Conservation (phyloP, 1,284 basidiomycete genomes). For the Phaffia rhodozyma region DNA sequence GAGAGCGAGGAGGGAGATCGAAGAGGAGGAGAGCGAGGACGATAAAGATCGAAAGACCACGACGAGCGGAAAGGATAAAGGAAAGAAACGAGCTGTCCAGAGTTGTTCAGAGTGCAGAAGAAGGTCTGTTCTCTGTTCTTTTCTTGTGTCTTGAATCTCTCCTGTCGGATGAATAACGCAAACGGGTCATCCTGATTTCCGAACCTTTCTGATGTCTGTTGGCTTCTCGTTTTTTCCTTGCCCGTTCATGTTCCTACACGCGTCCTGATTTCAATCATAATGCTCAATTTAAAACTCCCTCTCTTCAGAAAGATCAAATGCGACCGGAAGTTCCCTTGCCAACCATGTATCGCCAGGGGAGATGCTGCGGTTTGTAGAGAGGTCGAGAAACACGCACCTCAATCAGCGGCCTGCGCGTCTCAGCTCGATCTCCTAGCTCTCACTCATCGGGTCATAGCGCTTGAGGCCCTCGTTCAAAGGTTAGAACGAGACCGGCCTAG, state of each 20-base stretch:
- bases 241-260: neutral
- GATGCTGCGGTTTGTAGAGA: slow-evolving; percentile 36
- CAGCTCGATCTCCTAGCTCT: slow-evolving; percentile 31
- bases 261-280: too few species aligned
- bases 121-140: slow-evolving; percentile 15
- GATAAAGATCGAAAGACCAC: neutral
- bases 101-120: slow-evolving; percentile 38
- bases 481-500: slow-evolving; percentile 11
- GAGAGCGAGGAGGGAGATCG: neutral
- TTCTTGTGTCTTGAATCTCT: too few species aligned
- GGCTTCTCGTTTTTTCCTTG: neutral
- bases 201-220: neutral
- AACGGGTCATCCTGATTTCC: neutral
- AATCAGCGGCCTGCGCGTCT: slow-evolving; percentile 29
- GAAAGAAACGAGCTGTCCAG: slow-evolving; percentile 28
- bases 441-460: slow-evolving; percentile 33
- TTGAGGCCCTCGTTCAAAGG: slow-evolving; percentile 33
- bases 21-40: neutral
- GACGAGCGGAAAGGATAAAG: neutral
- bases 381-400: slow-evolving; percentile 22
- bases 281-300: too few species aligned
- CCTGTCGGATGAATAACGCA: too few species aligned
- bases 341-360: slow-evolving; percentile 33
- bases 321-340: slow-evolving; percentile 1
- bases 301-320: neutral